These are phyloP conservation scores for Chalaropsis thielavioides DNA, from an alignment of 2,329 filamentous ascomycete species.

Conservation along the genomic window DNA sequence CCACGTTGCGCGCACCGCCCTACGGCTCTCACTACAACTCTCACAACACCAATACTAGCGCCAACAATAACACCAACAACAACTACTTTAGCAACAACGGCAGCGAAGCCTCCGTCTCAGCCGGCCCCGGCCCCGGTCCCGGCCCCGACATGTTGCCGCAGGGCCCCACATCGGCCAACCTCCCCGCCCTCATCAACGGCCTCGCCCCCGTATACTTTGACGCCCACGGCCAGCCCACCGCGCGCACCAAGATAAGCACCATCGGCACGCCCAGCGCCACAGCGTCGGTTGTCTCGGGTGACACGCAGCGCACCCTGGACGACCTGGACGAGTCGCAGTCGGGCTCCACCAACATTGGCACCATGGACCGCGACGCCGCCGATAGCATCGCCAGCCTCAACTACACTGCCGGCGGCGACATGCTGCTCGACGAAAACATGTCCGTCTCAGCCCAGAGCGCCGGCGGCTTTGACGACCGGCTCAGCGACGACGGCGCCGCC, in stretches of 20 bases:
- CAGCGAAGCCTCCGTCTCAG: conserved; percentile 21
- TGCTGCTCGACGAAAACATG: conserved; percentile 36
- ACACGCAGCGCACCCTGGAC: conserved; percentile 37
- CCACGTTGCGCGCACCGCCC: conserved; percentile 49
- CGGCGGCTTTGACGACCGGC: conserved; percentile 49
- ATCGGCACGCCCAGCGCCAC: conserved; percentile 81
- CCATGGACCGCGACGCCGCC: conserved; percentile 56
- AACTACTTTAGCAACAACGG: conserved; percentile 20
- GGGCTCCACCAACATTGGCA: conserved; percentile 23
- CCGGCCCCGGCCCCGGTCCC: conserved; percentile 34
- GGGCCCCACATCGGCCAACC: conserved; percentile 20
- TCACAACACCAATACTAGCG: conserved; percentile 17
- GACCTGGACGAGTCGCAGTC: conserved; percentile 35
- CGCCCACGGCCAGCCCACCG: conserved; percentile 50
- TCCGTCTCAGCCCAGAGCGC: conserved; percentile 33
- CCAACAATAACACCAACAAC: conserved; percentile 12
- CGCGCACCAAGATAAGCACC: conserved; percentile 66
- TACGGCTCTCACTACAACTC: not conserved
- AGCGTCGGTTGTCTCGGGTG: conserved; percentile 43
- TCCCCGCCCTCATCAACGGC: conserved; percentile 16
- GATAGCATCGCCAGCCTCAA: conserved; percentile 41
- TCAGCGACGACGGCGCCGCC: conserved; percentile 72
- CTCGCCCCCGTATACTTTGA: conserved; percentile 59
- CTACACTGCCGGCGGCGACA: conserved; percentile 36
- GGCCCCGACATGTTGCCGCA: conserved; percentile 28